Evolutionary conservation across 345 rosid genomes (phyloP).

Genomic region (Acer saccharum): DNA sequence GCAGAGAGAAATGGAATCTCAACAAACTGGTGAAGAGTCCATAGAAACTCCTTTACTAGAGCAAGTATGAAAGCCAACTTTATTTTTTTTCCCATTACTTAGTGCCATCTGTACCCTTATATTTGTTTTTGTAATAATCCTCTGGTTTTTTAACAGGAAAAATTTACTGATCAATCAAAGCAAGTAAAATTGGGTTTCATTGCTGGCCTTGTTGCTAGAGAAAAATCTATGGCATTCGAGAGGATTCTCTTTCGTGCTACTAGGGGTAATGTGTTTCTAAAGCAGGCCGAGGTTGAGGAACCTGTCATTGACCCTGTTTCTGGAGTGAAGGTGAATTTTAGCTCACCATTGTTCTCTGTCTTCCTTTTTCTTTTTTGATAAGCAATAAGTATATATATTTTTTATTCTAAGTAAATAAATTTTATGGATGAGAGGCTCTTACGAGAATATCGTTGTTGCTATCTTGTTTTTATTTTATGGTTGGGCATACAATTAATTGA

Average conservation of each 20-base stretch:
- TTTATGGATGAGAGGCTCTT: neutral
- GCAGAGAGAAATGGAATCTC: slow-evolving; percentile 70
- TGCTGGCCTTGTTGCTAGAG: slow-evolving; percentile 90
- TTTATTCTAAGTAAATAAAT: neutral
- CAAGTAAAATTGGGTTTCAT: slow-evolving; percentile 90
- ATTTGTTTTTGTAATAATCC: slow-evolving; percentile 7
- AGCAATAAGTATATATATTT: neutral
- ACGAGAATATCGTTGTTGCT: neutral
- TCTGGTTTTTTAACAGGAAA: slow-evolving; percentile 47
- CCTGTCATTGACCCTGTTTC: slow-evolving; percentile 86
- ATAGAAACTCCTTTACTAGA: slow-evolving; percentile 84
- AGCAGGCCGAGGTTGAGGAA: slow-evolving; percentile 69
- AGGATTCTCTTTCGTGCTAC: slow-evolving; percentile 97
- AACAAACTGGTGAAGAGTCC: slow-evolving; percentile 53
- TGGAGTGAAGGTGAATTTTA: slow-evolving; percentile 75
- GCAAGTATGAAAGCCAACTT: slow-evolving; percentile 40
- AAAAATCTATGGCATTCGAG: slow-evolving; percentile 88
- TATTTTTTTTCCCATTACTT: neutral
- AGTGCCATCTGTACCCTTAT: neutral
- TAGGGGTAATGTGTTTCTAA: slow-evolving; percentile 82
- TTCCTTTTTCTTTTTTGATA: neutral
- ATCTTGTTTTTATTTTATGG: neutral
- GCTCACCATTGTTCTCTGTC: neutral
- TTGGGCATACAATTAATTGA: neutral
- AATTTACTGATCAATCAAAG: slow-evolving; percentile 66